phyloP scores from a whole-genome alignment of 2,329 filamentous ascomycete species.

The Arthroderma sp. region DNA sequence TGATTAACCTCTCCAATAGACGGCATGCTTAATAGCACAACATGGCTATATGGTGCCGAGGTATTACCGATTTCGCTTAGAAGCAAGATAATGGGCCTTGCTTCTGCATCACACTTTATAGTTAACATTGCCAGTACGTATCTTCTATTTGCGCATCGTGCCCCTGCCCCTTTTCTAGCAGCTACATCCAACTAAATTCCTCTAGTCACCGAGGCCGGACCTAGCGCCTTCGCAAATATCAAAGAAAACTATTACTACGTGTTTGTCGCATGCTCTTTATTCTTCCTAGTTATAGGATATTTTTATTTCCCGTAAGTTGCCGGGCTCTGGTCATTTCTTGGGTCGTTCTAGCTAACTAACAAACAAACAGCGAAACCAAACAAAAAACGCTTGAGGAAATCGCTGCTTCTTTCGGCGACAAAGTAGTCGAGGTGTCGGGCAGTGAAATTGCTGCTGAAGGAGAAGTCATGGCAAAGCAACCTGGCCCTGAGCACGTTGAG shows the following conservation, averaged over 20 bases:
- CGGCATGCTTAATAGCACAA: slow-evolving; percentile 43
- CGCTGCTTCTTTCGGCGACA: slow-evolving; percentile 39
- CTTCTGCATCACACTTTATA: slow-evolving; percentile 43
- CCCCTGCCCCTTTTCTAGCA: background rate
- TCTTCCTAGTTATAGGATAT: slow-evolving; percentile 43
- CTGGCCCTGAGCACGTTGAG: background rate
- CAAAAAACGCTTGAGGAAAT: slow-evolving; percentile 40
- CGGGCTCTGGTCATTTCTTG: background rate
- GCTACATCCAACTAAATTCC: background rate
- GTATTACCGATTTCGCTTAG: slow-evolving; percentile 42
- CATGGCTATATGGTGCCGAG: slow-evolving; percentile 46
- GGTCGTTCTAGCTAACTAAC: background rate
- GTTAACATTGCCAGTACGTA: slow-evolving; percentile 41
- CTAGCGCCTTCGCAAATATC: slow-evolving; percentile 46
- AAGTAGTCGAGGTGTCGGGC: slow-evolving; percentile 25
- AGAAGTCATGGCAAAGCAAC: background rate
- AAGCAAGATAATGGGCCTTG: slow-evolving; percentile 46
- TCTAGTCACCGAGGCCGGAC: slow-evolving; percentile 42
- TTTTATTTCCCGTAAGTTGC: slow-evolving; percentile 42
- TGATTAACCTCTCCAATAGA: slow-evolving; percentile 22
- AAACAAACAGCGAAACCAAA: slow-evolving; percentile 33
- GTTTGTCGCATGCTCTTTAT: slow-evolving; percentile 42
- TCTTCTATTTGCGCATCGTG: no score
- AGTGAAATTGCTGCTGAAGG: background rate
- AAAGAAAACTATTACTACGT: slow-evolving; percentile 51